These are phyloP conservation scores for Casuarina glauca DNA, from an alignment of 306 rosid species.

Conservation along the genomic window DNA sequence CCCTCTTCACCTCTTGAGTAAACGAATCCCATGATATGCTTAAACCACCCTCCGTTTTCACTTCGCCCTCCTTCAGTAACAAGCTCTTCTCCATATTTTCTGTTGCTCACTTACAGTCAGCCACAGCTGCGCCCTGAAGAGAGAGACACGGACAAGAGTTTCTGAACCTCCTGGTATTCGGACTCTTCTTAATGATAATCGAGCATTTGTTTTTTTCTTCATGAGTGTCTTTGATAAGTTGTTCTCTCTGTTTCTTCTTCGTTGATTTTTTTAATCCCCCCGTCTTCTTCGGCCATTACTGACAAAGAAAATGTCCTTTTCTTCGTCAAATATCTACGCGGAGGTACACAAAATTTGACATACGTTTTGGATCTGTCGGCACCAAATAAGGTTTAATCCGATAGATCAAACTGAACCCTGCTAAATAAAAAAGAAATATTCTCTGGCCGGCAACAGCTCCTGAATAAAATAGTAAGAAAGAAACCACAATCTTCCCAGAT, in stretches of 20 bases:
- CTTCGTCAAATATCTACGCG: background rate
- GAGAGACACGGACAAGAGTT: background rate
- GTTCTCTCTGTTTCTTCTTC: too few species aligned
- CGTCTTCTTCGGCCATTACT: background rate
- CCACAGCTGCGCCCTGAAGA: background rate
- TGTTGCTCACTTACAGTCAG: background rate
- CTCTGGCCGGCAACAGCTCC: too few species aligned
- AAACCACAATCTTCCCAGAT: too few species aligned
- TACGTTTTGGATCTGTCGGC: too few species aligned
- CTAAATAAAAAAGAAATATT: too few species aligned
- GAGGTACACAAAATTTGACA: too few species aligned
- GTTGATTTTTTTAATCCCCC: background rate
- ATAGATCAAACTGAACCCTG: too few species aligned
- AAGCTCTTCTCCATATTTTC: background rate
- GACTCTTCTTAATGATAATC: too few species aligned
- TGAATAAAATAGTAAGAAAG: too few species aligned
- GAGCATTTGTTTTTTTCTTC: background rate
- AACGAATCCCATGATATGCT: conserved; percentile 29
- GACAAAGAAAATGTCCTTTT: background rate
- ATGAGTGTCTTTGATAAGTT: background rate
- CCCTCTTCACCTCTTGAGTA: conserved; percentile 45
- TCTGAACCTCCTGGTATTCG: background rate
- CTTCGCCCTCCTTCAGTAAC: background rate
- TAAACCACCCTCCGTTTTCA: background rate
- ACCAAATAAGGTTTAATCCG: too few species aligned